Evolutionary conservation across 2,329 filamentous ascomycete species (phyloP).

Genomic region (Hymenoscyphus albidus): DNA sequence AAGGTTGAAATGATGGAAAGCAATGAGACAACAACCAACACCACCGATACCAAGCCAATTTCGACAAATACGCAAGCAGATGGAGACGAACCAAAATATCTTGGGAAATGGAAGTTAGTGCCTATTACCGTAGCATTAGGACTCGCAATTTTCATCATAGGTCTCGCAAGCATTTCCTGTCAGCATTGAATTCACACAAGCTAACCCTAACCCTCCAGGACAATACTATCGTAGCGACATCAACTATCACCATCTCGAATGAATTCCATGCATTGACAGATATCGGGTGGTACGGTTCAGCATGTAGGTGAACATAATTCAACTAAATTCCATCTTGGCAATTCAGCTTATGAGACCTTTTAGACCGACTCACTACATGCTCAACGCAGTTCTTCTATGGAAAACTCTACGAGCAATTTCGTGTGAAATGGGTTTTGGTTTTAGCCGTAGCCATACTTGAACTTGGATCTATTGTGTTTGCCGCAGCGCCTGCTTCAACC

Average conservation of each 20-base stretch:
- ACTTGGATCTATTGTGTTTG: conserved; percentile 24
- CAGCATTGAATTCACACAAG: no score
- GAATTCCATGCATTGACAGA: conserved; percentile 37
- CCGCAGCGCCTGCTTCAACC: conserved; percentile 23
- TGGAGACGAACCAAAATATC: no score
- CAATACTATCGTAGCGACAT: conserved; percentile 30
- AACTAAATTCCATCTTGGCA: no score
- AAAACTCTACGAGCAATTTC: conserved; percentile 22
- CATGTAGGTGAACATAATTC: conserved; percentile 14
- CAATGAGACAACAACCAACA: no score
- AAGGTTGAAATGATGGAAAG: no score
- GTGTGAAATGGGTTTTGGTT: conserved; percentile 21
- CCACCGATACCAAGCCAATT: no score
- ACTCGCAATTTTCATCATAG: no score
- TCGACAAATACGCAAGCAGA: no score
- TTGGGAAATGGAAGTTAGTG: no score
- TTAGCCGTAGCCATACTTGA: conserved; percentile 25
- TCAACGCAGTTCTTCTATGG: conserved; percentile 21
- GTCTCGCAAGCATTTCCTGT: no score
- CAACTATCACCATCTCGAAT: conserved; percentile 37
- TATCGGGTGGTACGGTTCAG: conserved; percentile 36
- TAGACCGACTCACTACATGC: conserved; percentile 34
- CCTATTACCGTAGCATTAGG: no score
- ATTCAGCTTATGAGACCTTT: no score
- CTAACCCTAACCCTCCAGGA: not conserved